A percentile compares a stretch with the other conserved stretches of the same genome.
Evolutionary conservation across 371 early-diverging fungal genomes (phyloP).

Genomic region (Mucor indicus): DNA sequence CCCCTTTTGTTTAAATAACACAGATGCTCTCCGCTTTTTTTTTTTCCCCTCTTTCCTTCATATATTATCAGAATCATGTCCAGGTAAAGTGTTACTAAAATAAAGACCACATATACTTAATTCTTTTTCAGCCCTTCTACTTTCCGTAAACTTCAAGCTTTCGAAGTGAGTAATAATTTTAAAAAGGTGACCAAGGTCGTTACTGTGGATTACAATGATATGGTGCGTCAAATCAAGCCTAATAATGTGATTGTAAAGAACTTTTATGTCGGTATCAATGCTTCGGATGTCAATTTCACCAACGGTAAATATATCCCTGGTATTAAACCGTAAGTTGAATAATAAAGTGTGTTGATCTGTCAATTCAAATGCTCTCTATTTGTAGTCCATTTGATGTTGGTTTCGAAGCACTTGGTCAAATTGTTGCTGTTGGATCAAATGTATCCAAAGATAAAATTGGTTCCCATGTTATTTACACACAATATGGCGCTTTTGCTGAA

Average conservation of each 20-base stretch:
- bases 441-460: conserved; percentile 39
- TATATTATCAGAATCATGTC: too few relatives aligned
- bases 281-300: conserved; percentile 58
- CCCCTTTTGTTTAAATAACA: too few relatives aligned
- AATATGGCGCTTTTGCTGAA: conserved; percentile 59
- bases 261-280: conserved; percentile 57
- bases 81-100: too few relatives aligned
- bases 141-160: conserved; percentile 39
- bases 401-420: conserved; percentile 56
- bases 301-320: conserved; percentile 57
- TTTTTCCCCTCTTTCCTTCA: too few relatives aligned
- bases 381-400: conserved; percentile 61
- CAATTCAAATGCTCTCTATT: too few relatives aligned
- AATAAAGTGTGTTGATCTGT: background rate
- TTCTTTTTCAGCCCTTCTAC: conserved; percentile 19
- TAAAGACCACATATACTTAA: too few relatives aligned
- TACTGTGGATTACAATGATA: conserved; percentile 21
- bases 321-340: conserved; percentile 47
- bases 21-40: too few relatives aligned
- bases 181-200: conserved; percentile 30
- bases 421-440: conserved; percentile 45
- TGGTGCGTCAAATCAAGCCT: conserved; percentile 26
- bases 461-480: conserved; percentile 24
- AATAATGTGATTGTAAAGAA: conserved; percentile 43
- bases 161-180: conserved; percentile 38